Percentiles rank a stretch among this genome's conserved stretches.
Evolutionary conservation across 768 basidiomycete genomes (phyloP).

Genomic region (Psilocybe tampanensis): DNA sequence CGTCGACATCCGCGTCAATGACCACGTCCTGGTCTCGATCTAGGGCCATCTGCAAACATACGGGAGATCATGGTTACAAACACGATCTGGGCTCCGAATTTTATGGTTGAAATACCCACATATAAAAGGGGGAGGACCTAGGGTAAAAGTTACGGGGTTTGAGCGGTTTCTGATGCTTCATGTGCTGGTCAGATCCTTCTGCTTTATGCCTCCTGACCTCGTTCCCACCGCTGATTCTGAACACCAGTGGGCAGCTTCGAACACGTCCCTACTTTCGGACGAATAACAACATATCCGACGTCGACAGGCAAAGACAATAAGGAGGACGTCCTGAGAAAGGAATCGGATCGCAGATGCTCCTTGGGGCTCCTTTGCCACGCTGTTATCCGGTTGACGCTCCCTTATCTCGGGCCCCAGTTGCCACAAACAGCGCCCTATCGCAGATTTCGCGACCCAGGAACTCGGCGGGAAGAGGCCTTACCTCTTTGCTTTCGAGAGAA

Average conservation of each 20-base stretch:
- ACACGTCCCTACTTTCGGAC: constrained; percentile 34
- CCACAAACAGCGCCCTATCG: constrained; percentile 17
- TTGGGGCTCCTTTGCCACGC: constrained; percentile 20
- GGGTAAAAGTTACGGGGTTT: constrained; percentile 27
- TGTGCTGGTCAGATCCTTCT: constrained; percentile 24
- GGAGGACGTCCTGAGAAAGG: constrained; percentile 28
- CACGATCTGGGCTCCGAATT: constrained; percentile 18
- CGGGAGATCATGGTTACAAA: constrained; percentile 21
- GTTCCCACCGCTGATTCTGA: constrained; percentile 33
- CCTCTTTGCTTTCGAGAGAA: background rate
- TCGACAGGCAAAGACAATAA: constrained; percentile 36
- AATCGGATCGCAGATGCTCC: constrained; percentile 24
- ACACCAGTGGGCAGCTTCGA: constrained; percentile 27
- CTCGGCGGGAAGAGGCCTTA: constrained; percentile 12
- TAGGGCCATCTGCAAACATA: constrained; percentile 32
- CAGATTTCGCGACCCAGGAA: constrained; percentile 15
- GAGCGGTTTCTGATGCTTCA: constrained; percentile 24
- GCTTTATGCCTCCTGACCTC: constrained; percentile 37
- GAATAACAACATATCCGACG: constrained; percentile 36
- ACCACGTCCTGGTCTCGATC: constrained; percentile 29
- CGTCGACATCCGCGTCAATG: constrained; percentile 27
- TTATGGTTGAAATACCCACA: constrained; percentile 22
- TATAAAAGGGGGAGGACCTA: constrained; percentile 18
- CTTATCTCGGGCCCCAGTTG: constrained; percentile 17
- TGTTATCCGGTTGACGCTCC: constrained; percentile 20